Conservation (phyloP, 2,329 filamentous ascomycete genomes). For the Fusarium temperatum region DNA sequence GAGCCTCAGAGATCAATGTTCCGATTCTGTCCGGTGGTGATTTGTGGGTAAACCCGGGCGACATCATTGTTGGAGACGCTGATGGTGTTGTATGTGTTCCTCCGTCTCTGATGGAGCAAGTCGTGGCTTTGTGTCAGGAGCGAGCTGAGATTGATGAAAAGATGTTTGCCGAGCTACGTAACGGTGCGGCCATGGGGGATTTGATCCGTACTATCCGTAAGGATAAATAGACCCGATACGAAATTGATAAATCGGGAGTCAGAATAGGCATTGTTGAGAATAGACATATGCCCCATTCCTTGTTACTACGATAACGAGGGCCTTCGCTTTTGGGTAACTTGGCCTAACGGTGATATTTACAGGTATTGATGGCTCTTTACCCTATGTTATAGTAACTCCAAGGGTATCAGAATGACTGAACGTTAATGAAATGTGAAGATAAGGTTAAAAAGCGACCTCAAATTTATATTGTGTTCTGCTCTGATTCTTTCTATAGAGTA, state of each 20-base stretch:
- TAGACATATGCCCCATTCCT: too few species aligned
- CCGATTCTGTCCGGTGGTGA: slow-evolving; percentile 40
- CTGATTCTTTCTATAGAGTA: neutral
- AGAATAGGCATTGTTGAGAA: neutral
- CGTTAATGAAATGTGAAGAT: rapidly evolving
- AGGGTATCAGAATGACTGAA: neutral
- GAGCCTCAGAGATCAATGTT: slow-evolving; percentile 41
- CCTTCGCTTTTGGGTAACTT: too few species aligned
- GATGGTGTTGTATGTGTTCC: slow-evolving; percentile 45
- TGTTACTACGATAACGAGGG: too few species aligned
- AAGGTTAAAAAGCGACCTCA: neutral
- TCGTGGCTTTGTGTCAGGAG: slow-evolving; percentile 42
- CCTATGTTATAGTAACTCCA: neutral
- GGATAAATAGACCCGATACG: neutral
- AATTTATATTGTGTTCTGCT: neutral
- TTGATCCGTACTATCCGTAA: neutral
- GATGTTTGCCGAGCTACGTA: slow-evolving; percentile 26
- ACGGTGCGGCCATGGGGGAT: neutral
- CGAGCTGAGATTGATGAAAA: slow-evolving; percentile 44
- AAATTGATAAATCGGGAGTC: neutral
- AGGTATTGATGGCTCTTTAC: neutral
- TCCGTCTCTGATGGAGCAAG: slow-evolving; percentile 30
- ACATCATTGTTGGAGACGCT: slow-evolving; percentile 42
- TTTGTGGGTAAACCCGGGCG: slow-evolving; percentile 45
- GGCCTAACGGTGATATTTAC: too few species aligned